Percentiles rank a stretch among this genome's conserved stretches.
Conservation (phyloP, 2,329 filamentous ascomycete genomes). For the Cladosporium sp. region DNA sequence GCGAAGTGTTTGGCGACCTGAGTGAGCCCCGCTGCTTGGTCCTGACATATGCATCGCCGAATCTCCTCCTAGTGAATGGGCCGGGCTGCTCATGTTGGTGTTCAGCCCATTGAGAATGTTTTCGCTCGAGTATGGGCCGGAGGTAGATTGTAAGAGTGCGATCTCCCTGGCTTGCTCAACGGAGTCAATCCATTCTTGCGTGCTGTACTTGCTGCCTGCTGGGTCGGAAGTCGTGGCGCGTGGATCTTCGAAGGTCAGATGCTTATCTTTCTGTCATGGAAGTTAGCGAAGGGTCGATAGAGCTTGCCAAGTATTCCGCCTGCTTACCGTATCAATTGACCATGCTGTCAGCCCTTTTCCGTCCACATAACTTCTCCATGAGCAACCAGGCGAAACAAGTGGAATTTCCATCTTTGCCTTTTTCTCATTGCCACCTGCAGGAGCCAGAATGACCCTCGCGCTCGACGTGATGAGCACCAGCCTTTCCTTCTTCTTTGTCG, state of each 20-base stretch:
- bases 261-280: constrained; percentile 67
- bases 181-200: constrained; percentile 87
- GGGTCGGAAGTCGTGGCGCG: constrained; percentile 62
- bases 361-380: constrained; percentile 75
- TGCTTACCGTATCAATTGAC: constrained; percentile 80
- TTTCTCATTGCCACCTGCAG: constrained; percentile 91
- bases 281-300: not conserved
- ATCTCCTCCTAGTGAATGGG: constrained; percentile 62
- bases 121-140: constrained; percentile 57
- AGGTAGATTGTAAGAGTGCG: constrained; percentile 65
- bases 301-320: not conserved
- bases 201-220: constrained; percentile 60
- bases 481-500: constrained; percentile 85
- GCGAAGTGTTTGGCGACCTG: constrained; percentile 32
- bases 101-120: constrained; percentile 39
- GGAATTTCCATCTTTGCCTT: constrained; percentile 88
- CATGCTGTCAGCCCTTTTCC: constrained; percentile 82
- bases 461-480: constrained; percentile 93
- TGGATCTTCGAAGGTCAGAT: constrained; percentile 89
- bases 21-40: constrained; percentile 15
- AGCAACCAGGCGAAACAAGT: constrained; percentile 66
- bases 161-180: constrained; percentile 82
- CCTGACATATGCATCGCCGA: constrained; percentile 27
- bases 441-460: constrained; percentile 81
- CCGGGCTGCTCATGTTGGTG: constrained; percentile 64